Evolutionary conservation across 345 rosid genomes (phyloP).

Genomic region (Corymbia maculata): DNA sequence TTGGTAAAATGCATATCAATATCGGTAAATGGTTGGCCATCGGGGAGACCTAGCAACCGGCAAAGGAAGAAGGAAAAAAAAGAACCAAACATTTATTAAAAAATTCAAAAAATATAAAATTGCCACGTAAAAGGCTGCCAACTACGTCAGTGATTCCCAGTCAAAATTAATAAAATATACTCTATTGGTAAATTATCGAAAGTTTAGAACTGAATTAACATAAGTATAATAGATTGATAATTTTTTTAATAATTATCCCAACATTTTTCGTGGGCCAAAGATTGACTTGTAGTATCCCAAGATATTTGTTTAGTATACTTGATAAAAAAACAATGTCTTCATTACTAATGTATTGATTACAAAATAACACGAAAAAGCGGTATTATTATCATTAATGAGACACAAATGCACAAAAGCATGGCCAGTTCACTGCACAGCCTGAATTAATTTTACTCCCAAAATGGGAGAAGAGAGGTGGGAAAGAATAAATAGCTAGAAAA

Average conservation of each 20-base stretch:
- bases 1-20: neutral
- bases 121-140: accelerated
- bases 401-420: neutral
- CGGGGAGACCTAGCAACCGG: accelerated
- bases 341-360: neutral
- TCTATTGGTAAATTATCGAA: no score
- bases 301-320: neutral
- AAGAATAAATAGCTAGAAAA: neutral
- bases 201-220: accelerated
- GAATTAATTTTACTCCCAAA: neutral
- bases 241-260: no score
- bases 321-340: neutral
- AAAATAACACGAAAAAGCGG: neutral
- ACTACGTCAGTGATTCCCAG: accelerated
- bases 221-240: accelerated
- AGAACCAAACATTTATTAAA: no score
- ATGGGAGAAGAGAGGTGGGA: accelerated
- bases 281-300: neutral
- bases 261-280: accelerated
- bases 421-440: neutral
- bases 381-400: neutral
- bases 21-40: neutral
- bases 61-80: accelerated
- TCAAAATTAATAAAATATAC: no score
- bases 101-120: no score